Evolutionary conservation across 768 basidiomycete genomes (phyloP).

Genomic region (Lactarius vividus): DNA sequence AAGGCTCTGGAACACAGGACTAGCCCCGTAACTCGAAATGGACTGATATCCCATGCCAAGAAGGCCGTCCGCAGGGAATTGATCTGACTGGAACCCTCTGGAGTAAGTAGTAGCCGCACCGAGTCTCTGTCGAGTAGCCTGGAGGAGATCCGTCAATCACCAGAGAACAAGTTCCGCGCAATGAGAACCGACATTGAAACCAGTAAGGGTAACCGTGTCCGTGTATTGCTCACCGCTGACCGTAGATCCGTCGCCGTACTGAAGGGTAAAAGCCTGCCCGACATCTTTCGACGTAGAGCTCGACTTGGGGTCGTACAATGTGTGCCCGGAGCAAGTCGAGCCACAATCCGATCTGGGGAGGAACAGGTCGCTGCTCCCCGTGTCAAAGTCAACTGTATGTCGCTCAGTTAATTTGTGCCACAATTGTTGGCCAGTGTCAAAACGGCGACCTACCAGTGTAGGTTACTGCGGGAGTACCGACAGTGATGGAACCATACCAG

Average conservation of each 20-base stretch:
- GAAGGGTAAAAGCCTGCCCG: constrained; percentile 33
- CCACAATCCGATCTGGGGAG: constrained; percentile 36
- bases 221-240: constrained; percentile 41
- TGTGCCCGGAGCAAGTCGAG: constrained; percentile 32
- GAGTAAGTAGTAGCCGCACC: constrained; percentile 45
- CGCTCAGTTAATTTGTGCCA: background rate
- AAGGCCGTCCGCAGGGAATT: constrained; percentile 41
- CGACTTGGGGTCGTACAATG: constrained; percentile 1
- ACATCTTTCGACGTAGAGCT: constrained; percentile 30
- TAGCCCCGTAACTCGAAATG: constrained; percentile 29
- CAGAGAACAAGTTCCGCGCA: background rate
- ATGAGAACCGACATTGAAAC: constrained; percentile 27
- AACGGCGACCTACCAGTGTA: constrained; percentile 13
- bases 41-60: constrained; percentile 40
- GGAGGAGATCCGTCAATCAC: constrained; percentile 8
- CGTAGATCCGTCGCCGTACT: constrained; percentile 42
- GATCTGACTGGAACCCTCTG: constrained; percentile 29
- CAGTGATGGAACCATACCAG: constrained; percentile 26
- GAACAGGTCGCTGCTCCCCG: constrained; percentile 35
- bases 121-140: constrained; percentile 42
- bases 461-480: constrained; percentile 25
- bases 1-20: constrained; percentile 41
- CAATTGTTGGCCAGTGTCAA: too few species aligned
- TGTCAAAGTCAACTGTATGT: constrained; percentile 41
- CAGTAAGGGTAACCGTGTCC: constrained; percentile 44